A percentile compares a stretch with the other conserved stretches of the same genome.
Evolutionary conservation across 768 basidiomycete genomes (phyloP).

Genomic region (Lyophyllum atratum): DNA sequence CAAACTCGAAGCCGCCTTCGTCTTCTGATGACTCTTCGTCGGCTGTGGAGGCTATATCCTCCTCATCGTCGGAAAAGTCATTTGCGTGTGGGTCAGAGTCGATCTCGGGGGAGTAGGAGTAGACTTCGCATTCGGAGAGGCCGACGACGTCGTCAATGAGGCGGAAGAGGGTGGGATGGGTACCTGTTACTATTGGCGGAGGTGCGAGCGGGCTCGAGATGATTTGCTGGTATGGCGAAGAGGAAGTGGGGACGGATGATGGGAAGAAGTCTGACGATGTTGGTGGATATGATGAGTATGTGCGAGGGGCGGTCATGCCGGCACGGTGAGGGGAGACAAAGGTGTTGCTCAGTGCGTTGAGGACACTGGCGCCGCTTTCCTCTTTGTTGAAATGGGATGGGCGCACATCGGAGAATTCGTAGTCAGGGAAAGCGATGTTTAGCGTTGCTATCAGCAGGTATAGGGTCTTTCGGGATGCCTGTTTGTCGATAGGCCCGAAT

Average conservation of each 20-base stretch:
- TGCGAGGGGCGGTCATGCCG: conserved; percentile 69
- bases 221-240: conserved; percentile 63
- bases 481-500: conserved; percentile 90
- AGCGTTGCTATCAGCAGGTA: conserved; percentile 96
- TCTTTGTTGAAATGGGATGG: conserved; percentile 90
- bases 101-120: conserved; percentile 89
- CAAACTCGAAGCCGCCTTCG: conserved; percentile 75
- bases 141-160: conserved; percentile 90
- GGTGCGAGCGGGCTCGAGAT: conserved; percentile 68
- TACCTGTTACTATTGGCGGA: conserved; percentile 75
- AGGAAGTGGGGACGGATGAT: conserved; percentile 69
- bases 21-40: conserved; percentile 78
- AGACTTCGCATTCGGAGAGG: conserved; percentile 92
- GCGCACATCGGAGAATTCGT: conserved; percentile 93
- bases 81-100: conserved; percentile 93
- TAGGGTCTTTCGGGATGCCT: conserved; percentile 84
- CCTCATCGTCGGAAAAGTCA: conserved; percentile 78
- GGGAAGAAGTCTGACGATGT: conserved; percentile 74
- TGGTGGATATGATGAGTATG: conserved; percentile 86
- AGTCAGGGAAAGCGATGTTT: conserved; percentile 96
- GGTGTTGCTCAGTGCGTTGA: conserved; percentile 84
- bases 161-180: conserved; percentile 86
- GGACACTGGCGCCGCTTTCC: conserved; percentile 74
- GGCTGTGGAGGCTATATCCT: conserved; percentile 64
- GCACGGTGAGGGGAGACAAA: conserved; percentile 72